These are phyloP conservation scores for Plasmopara muralis DNA, from an alignment of 352 stramenopile species.

Conservation along the genomic window DNA sequence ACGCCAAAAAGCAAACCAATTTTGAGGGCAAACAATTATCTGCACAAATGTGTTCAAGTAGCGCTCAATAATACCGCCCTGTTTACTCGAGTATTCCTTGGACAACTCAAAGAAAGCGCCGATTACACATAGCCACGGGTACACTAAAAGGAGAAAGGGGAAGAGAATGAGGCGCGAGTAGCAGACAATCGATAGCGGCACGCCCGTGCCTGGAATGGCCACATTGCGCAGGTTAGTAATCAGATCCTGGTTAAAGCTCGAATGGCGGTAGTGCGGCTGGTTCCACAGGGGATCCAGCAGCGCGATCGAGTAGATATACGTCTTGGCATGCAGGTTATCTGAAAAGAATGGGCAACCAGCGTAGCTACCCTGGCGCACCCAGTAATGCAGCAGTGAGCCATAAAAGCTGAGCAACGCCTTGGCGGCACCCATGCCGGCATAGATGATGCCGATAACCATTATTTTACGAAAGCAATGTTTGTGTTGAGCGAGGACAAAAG, in stretches of 20 bases:
- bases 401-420: slow-evolving; percentile 68
- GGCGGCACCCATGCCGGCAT: slow-evolving; percentile 14
- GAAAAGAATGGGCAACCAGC: slow-evolving; percentile 73
- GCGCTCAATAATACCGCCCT: slow-evolving; percentile 77
- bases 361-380: slow-evolving; percentile 65
- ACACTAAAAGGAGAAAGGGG: slow-evolving; percentile 84
- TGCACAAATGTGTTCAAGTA: slow-evolving; percentile 86
- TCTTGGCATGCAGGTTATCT: slow-evolving; percentile 76
- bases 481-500: neutral
- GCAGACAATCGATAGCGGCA: slow-evolving; percentile 88
- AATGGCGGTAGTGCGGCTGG: slow-evolving; percentile 95
- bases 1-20: slow-evolving; percentile 98
- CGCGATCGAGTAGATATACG: slow-evolving; percentile 93
- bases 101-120: slow-evolving; percentile 73
- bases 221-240: slow-evolving; percentile 97
- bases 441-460: slow-evolving; percentile 31
- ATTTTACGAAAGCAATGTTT: neutral
- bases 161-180: slow-evolving; percentile 79
- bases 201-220: slow-evolving; percentile 93
- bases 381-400: slow-evolving; percentile 72
- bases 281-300: slow-evolving; percentile 93
- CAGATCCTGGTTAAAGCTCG: slow-evolving; percentile 91
- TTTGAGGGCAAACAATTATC: slow-evolving; percentile 83
- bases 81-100: slow-evolving; percentile 51
- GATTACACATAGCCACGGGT: slow-evolving; percentile 81